Evolutionary conservation across 495 filamentous ascomycete species (phyloP), one percentile per base, ranked within the genome.

Genomic region (Aspergillus cristatus): DNA sequence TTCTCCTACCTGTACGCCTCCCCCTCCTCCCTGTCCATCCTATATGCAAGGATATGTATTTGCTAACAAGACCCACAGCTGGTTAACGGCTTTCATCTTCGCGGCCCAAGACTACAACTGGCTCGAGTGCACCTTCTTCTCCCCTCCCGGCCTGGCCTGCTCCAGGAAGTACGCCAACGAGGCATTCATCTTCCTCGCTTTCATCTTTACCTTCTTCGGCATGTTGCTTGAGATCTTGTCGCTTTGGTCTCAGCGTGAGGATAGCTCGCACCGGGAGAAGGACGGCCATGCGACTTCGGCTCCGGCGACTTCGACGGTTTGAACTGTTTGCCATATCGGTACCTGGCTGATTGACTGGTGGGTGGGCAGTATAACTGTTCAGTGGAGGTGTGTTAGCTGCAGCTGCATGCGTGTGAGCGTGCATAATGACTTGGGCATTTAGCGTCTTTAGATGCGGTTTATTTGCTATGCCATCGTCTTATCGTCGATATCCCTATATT

Each of bases 31-130:
- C n/a, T 24, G 20, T n/a, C 15, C 18, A 24, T 34, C 6, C 14
- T n/a, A n/a, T n/a, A n/a, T n/a, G n/a, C n/a, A n/a, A n/a, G n/a
- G n/a, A 26, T 24, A 6, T 13, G 33, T 26, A 47, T n/a, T n/a
- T n/a, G n/a, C n/a, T n/a, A n/a, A n/a, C n/a, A n/a, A n/a, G n/a
- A n/a, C n/a, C n/a, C n/a, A 8, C 31, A 70, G 65, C 20, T 80
- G 76, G 76, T 61, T 80, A 38, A 78, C 75, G 10, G 60, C 68
- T 11, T 76, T 80, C 42, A 71, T 75, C 39, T 79, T 79, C 42
- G 53, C 73, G 6, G 71, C 75, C 24, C 59, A 71, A 50, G 67
- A 72, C 51, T 80, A 71, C 54, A 70, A 61, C 47, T 46, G 51
- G 40, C 46, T 56, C 22, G 36, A 48, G 43, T 63, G 65, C 54